Evolutionary conservation across 306 rosid genomes (phyloP).

Genomic region (Chamaecrista fasciculata): DNA sequence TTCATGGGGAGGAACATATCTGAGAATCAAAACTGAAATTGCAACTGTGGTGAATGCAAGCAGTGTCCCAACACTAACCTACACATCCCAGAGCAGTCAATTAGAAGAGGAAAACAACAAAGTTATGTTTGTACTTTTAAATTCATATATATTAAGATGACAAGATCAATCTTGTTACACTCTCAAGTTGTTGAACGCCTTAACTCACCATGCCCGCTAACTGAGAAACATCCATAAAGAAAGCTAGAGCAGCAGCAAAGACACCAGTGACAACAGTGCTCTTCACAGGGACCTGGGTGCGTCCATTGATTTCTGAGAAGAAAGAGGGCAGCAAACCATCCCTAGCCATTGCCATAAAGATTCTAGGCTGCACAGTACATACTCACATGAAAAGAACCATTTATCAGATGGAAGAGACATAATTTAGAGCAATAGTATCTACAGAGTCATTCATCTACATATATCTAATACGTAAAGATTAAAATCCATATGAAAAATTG

Average conservation of each 20-base stretch:
- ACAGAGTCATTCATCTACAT: no score
- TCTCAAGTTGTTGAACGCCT: constrained; percentile 15
- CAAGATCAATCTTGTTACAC: not conserved
- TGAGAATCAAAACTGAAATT: constrained; percentile 67
- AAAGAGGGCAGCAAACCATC: no score
- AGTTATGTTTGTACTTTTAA: constrained; percentile 19
- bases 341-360: no score
- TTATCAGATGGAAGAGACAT: no score
- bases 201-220: constrained; percentile 76
- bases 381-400: no score
- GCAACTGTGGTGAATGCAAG: constrained; percentile 70
- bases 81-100: constrained; percentile 22
- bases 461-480: no score
- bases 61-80: constrained; percentile 77
- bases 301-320: no score
- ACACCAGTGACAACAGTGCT: no score
- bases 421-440: no score
- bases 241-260: constrained; percentile 59
- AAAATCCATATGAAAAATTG: no score
- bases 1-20: constrained; percentile 73
- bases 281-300: no score
- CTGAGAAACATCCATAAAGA: constrained; percentile 76
- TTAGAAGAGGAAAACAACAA: not conserved
- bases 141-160: constrained; percentile 17
- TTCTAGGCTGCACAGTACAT: no score